These are phyloP conservation scores for Saccharomycopsis synnaedendra DNA, from an alignment of 805 yeast species.

Conservation along the genomic window DNA sequence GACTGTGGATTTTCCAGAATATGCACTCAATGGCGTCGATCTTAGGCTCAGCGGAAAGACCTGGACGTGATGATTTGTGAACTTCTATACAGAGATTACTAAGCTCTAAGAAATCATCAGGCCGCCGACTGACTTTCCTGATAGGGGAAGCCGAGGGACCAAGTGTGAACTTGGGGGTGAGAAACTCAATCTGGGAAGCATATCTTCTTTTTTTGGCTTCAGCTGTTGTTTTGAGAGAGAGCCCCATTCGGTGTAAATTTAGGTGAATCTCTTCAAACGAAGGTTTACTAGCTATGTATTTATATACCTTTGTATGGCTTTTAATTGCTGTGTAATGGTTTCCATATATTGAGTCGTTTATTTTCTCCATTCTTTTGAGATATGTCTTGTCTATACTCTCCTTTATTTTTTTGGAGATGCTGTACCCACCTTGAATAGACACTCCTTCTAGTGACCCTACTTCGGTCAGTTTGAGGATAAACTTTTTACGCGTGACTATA, in stretches of 20 bases:
- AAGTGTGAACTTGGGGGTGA: constrained; percentile 2
- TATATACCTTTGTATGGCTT: constrained; percentile 27
- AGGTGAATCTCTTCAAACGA: constrained; percentile 24
- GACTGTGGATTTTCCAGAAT: constrained; percentile 44
- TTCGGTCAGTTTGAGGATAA: constrained; percentile 33
- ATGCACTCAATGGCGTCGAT: constrained; percentile 47
- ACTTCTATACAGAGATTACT: constrained; percentile 44
- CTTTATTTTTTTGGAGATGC: constrained; percentile 3
- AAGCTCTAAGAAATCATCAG: constrained; percentile 34
- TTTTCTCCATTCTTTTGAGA: neutral
- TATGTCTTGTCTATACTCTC: neutral
- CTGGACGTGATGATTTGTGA: constrained; percentile 43
- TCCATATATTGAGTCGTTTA: neutral
- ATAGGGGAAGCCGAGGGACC: constrained; percentile 21
- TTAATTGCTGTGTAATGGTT: neutral
- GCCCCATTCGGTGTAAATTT: too few relatives aligned
- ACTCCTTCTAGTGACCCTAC: neutral
- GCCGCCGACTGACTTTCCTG: constrained; percentile 25
- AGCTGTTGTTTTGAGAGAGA: too few relatives aligned
- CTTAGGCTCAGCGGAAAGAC: constrained; percentile 52
- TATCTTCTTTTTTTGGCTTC: too few relatives aligned
- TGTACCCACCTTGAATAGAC: neutral
- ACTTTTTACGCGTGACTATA: constrained; percentile 53
- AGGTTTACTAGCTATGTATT: constrained; percentile 40
- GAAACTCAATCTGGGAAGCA: constrained; percentile 38